Percentiles rank a stretch among this genome's conserved stretches.
phyloP scores from a whole-genome alignment of 208 protist genomes.

The Giardia muris region DNA sequence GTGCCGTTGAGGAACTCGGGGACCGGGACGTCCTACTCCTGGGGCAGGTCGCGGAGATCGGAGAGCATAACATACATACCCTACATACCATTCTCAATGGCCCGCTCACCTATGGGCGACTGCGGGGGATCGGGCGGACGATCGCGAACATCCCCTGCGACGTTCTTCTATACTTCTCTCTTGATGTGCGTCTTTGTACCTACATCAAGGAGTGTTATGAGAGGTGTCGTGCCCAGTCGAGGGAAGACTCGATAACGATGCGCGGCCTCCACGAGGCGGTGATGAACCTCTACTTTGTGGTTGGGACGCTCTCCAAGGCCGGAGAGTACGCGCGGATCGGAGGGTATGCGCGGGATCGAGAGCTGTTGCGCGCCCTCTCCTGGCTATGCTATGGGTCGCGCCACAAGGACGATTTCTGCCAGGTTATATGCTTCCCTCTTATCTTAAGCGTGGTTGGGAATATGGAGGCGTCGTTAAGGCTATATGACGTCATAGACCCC shows the following conservation, averaged over 20 bases:
- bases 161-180: no score
- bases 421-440: not conserved
- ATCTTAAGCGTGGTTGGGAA: not conserved
- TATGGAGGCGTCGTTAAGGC: not conserved
- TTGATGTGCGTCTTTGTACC: no score
- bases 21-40: no score
- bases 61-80: no score
- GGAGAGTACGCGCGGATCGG: not conserved
- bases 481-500: not conserved
- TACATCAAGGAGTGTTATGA: conserved; percentile 10
- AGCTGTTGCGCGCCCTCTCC: not conserved
- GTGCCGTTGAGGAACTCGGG: no score
- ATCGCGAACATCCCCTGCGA: no score
- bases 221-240: no score
- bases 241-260: no score
- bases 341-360: not conserved
- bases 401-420: not conserved
- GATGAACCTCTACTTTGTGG: not conserved
- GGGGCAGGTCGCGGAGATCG: no score
- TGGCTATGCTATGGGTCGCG: not conserved
- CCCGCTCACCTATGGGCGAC: no score
- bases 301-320: not conserved
- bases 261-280: not conserved
- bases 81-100: no score
- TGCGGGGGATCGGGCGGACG: no score